Base-by-base conservation (phyloP, 176 grass and related monocot genomes). In the Cocos nucifera region DNA sequence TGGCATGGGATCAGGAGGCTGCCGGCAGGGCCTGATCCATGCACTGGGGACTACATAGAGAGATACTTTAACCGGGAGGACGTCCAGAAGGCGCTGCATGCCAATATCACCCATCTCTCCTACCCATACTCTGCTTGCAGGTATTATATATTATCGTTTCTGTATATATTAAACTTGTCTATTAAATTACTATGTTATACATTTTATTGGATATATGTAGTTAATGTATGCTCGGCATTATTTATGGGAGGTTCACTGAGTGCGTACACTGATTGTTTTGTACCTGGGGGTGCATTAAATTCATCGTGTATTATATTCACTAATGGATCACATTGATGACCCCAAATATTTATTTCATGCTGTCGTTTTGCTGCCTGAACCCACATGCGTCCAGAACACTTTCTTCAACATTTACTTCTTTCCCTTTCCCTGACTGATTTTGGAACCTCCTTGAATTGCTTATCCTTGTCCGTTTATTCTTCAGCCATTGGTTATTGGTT, bases 21-120 rank as follows among this genome's bases (percentile, higher is more conserved):
- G 63, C 84, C 87, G 29, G 84, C 81, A 56, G 93, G 87, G 5
- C 92, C 81, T 63, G 93, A 98, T 75, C 87, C 87, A 67, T 92
- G 93, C 81, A 98, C 87, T 56, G 87, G 88, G 70, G 82, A 79
- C 15, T 92, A 92, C 73, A 81, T 85, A 71, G 73, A 15, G 22
- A 73, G 0, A 10, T 98, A 86, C 64, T 98, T 92, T 20, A 98
- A 98, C 72, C 84, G 84, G 49, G 54, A 20, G 0, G 84, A 92
- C 69, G 93, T 92, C 69, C 87, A 97, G 80, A 81, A 50, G 54
- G 82, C 84, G 18, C 66, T 92, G 25, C 93, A 92, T 69, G 93
- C 93, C 67, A 98, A 98, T 27, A 35, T 70, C 73, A 88, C 87
- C 0, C 17, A 16, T 19, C 63, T 98, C 56, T 58, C 67, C 17